Evolutionary conservation across 192 early-diverging fungal species (phyloP).

Genomic region (Kickxella alabastrina): DNA sequence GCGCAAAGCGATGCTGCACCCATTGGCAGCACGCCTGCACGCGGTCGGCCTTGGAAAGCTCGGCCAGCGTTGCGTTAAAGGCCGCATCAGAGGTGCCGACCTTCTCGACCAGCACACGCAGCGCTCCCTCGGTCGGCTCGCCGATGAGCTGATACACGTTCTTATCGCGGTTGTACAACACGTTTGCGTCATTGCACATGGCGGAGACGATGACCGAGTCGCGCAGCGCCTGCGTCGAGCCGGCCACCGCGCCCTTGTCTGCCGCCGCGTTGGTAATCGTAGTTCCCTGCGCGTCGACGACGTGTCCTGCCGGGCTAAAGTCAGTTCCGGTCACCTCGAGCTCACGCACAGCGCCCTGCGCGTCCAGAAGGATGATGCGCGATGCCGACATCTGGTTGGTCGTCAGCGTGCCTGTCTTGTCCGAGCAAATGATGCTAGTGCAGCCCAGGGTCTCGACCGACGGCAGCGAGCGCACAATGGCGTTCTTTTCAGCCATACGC

Average conservation of each 20-base stretch:
- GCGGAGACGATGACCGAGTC: slow-evolving; percentile 60
- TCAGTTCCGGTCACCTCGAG: slow-evolving; percentile 77
- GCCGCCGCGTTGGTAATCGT: slow-evolving; percentile 54
- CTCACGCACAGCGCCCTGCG: slow-evolving; percentile 55
- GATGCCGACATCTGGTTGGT: slow-evolving; percentile 96
- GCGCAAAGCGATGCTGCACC: slow-evolving; percentile 58
- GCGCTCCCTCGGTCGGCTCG: slow-evolving; percentile 98
- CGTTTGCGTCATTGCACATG: slow-evolving; percentile 87
- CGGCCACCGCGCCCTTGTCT: slow-evolving; percentile 58
- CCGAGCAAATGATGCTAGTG: slow-evolving; percentile 96
- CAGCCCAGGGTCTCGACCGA: slow-evolving; percentile 96
- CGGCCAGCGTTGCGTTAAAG: slow-evolving; percentile 60
- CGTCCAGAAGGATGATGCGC: slow-evolving; percentile 57
- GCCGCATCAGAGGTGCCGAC: slow-evolving; percentile 68
- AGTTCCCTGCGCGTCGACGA: slow-evolving; percentile 52
- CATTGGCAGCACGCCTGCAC: slow-evolving; percentile 72
- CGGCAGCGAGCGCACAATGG: slow-evolving; percentile 90
- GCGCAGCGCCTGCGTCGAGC: slow-evolving; percentile 59
- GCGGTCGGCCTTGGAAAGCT: slow-evolving; percentile 54
- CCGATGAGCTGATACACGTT: slow-evolving; percentile 74
- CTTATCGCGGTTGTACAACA: slow-evolving; percentile 72
- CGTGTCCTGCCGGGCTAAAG: slow-evolving; percentile 79
- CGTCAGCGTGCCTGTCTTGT: slow-evolving; percentile 99
- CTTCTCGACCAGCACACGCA: slow-evolving; percentile 92
- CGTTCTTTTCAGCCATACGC: slow-evolving; percentile 94